A percentile compares a stretch with the other conserved stretches of the same genome.
Conservation (phyloP, 768 basidiomycete species). For the Auriculariales sp. region DNA sequence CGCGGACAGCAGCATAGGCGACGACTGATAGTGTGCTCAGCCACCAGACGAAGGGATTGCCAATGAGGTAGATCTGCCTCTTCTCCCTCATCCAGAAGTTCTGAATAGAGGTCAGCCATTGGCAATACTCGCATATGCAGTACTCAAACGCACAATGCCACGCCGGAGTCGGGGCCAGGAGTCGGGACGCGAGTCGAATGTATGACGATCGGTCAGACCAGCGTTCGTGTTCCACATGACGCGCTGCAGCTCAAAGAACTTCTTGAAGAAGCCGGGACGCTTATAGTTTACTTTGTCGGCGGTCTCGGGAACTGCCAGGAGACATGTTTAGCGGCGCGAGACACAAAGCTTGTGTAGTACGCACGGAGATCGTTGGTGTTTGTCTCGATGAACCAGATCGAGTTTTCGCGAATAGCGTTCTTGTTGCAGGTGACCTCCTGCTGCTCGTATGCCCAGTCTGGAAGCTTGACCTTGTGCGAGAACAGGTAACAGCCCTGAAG, state of each 20-base stretch:
- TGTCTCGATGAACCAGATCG: conserved; percentile 90
- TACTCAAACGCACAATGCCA: conserved; percentile 76
- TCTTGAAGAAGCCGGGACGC: conserved; percentile 75
- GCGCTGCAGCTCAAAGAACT: conserved; percentile 81
- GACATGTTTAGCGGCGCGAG: not conserved
- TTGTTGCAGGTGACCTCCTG: conserved; percentile 99
- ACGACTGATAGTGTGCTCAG: conserved; percentile 57
- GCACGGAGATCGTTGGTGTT: conserved; percentile 55
- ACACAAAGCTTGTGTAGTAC: conserved; percentile 16
- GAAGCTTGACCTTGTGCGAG: conserved; percentile 94
- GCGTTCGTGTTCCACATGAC: conserved; percentile 98
- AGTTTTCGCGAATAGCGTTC: conserved; percentile 80
- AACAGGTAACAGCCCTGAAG: conserved; percentile 93
- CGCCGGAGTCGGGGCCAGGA: conserved; percentile 84
- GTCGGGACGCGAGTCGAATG: conserved; percentile 85
- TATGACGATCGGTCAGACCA: conserved; percentile 87
- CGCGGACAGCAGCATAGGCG: conserved; percentile 54
- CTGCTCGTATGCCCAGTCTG: conserved; percentile 96
- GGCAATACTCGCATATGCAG: conserved; percentile 4
- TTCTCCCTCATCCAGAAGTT: conserved; percentile 99
- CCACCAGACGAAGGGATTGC: conserved; percentile 93
- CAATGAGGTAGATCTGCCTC: conserved; percentile 86
- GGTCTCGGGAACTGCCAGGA: conserved; percentile 42
- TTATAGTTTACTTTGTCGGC: conserved; percentile 81
- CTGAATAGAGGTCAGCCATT: conserved; percentile 26